A percentile compares a stretch with the other conserved stretches of the same genome.
These are phyloP conservation scores for Colletotrichum destructivum DNA, from an alignment of 2,329 filamentous ascomycete genomes.

Conservation along the genomic window DNA sequence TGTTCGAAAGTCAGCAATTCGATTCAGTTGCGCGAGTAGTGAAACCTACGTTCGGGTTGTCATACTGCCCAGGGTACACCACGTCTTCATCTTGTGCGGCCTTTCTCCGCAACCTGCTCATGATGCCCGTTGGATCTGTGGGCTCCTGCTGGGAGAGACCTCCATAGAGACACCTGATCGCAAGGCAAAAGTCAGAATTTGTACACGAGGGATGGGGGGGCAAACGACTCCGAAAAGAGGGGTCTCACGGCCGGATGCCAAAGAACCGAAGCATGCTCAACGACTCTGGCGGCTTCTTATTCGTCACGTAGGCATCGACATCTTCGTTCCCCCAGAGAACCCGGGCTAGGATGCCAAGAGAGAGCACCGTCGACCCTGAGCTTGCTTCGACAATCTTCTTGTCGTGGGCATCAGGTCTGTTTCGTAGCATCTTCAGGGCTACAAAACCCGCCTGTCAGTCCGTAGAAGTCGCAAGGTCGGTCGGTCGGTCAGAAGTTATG, in stretches of 20 bases:
- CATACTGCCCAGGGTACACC: conserved; percentile 53
- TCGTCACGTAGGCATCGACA: conserved; percentile 63
- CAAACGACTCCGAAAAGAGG: too few species aligned
- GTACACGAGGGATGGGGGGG: too few species aligned
- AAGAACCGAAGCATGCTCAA: conserved; percentile 54
- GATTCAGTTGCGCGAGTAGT: too few species aligned
- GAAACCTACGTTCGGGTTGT: conserved; percentile 50
- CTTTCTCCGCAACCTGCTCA: conserved; percentile 47
- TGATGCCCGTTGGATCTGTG: conserved; percentile 51
- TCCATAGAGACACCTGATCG: conserved; percentile 50
- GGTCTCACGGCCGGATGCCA: conserved; percentile 49
- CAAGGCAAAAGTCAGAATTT: too few species aligned
- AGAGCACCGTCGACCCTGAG: conserved; percentile 30
- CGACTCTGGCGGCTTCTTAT: conserved; percentile 58
- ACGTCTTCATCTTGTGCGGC: conserved; percentile 48
- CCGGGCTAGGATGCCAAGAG: conserved; percentile 50
- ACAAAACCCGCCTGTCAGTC: too few species aligned
- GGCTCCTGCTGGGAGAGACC: conserved; percentile 53
- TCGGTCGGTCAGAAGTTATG: too few species aligned
- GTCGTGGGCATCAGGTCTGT: conserved; percentile 1
- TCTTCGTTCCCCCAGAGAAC: conserved; percentile 56
- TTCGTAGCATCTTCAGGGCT: too few species aligned
- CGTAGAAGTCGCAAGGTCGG: too few species aligned
- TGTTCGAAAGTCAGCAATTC: neutral
- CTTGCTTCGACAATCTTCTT: conserved; percentile 32